A percentile compares a stretch with the other conserved stretches of the same genome.
phyloP scores from a whole-genome alignment of 805 yeast species.

The Teunomyces atbi region DNA sequence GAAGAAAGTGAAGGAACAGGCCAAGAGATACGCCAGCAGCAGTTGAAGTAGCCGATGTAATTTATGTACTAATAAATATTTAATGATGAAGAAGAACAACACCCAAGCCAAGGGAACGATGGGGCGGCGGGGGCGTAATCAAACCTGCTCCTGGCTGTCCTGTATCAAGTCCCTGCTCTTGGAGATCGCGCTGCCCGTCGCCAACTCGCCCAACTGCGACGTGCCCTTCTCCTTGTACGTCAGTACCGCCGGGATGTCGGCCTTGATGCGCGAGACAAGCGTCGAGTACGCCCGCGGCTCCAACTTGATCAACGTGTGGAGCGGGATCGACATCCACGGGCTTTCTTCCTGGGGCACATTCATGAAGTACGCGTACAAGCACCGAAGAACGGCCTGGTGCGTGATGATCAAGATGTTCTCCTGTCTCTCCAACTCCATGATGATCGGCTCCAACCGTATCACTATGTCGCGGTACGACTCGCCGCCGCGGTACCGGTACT shows the following conservation, averaged over 20 bases:
- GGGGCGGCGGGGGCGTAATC: neutral
- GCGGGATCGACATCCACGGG: conserved; percentile 99
- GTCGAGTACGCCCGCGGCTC: conserved; percentile 96
- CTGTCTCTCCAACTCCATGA: conserved; percentile 97
- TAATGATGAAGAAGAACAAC: neutral
- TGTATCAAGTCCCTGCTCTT: conserved; percentile 53
- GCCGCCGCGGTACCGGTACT: conserved; percentile 95
- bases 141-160: conserved; percentile 22
- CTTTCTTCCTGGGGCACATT: conserved; percentile 95
- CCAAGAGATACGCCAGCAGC: conserved; percentile 57
- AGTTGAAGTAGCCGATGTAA: neutral
- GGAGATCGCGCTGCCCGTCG: conserved; percentile 28
- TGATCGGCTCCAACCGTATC: conserved; percentile 91
- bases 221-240: conserved; percentile 96
- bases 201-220: conserved; percentile 55
- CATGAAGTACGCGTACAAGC: conserved; percentile 97
- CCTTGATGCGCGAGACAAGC: conserved; percentile 83
- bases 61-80: conserved; percentile 3
- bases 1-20: conserved; percentile 77
- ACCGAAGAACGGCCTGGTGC: conserved; percentile 95
- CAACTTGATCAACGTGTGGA: conserved; percentile 88
- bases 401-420: conserved; percentile 94
- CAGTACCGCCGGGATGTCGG: conserved; percentile 96
- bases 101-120: too few species aligned
- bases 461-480: conserved; percentile 96